Evolutionary conservation across 2,329 filamentous ascomycete species (phyloP), one percentile per base, ranked within the genome.

Genomic region (Pseudogymnoascus sp.): DNA sequence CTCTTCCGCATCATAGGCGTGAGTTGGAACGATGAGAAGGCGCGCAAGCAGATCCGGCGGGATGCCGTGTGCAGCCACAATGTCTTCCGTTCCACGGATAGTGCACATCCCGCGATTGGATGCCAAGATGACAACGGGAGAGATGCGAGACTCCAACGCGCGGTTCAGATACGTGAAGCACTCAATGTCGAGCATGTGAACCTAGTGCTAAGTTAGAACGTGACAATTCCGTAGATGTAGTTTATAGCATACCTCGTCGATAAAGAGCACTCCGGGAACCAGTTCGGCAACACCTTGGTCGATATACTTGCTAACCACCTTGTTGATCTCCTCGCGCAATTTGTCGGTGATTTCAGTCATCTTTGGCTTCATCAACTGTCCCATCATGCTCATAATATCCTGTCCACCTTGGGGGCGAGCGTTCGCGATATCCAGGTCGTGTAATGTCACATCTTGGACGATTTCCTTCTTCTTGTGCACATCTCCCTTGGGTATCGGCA

Each of bases 321-420:
- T 97, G 85, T 99, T 97, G 80, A 99, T 97, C 79, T 99, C 95
- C 63, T 85, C 81, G 66, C 95, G 86, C 73, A 99, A 80, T 81
- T 99, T 99, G 78, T 99, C 95, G 31, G 95, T 99, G 73, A 99
- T 97, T 76, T 99, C 95, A 5, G 95, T 99, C 87, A 97, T 97
- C 81, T 96, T 96, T 66, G 95, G 95, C 83, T 97, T 97, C 92
- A 97, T 97, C 73, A 99, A 80, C 78, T 99, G 95, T 71, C 95
- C 95, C 93, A 99, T 97, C 95, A 99, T 97, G 80, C 93, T 97
- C 93, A 99, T 97, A 69, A 99, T 96, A 76, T 99, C 95, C 81
- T 99, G 95, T 51, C 95, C 95, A 62, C 95, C 95, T 79, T 97
- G 92, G 4, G 95, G 95, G 71, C 93, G 83, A 12, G 95, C 90